Conservation (phyloP, 345 rosid genomes). For the Odontarrhena argentea region DNA sequence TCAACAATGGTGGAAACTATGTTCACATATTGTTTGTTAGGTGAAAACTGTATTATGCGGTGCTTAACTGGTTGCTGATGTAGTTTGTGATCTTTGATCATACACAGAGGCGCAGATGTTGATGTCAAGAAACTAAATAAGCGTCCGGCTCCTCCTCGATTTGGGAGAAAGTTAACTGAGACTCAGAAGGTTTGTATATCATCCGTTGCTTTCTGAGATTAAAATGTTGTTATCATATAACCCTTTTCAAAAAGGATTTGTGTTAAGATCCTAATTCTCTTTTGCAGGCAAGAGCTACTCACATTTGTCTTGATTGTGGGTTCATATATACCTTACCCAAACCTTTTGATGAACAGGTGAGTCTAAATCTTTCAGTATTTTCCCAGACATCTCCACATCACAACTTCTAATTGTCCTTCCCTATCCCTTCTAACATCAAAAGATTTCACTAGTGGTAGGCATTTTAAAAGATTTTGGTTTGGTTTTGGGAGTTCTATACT, state of each 20-base stretch:
- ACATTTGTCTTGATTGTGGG: conserved; percentile 96
- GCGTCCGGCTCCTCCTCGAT: conserved; percentile 97
- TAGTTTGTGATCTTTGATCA: conserved; percentile 14
- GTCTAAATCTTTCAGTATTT: conserved; percentile 19
- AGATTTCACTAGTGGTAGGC: too few relatives aligned
- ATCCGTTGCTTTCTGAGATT: conserved; percentile 1
- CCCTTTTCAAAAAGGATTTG: neutral
- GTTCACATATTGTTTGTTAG: too few relatives aligned
- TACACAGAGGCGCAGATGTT: conserved; percentile 76
- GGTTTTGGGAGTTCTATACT: too few relatives aligned
- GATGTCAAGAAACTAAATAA: conserved; percentile 85
- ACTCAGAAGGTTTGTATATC: conserved; percentile 74
- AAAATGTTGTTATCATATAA: neutral
- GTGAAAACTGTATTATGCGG: neutral
- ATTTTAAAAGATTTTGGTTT: too few relatives aligned
- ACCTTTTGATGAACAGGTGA: conserved; percentile 86
- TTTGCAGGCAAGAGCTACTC: conserved; percentile 85
- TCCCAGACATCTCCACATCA: conserved; percentile 2
- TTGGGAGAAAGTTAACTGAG: conserved; percentile 89
- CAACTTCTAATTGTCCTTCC: conserved; percentile 7
- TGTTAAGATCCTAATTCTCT: conserved; percentile 6
- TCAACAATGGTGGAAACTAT: too few relatives aligned
- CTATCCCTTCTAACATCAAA: neutral
- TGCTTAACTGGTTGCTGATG: conserved; percentile 17
- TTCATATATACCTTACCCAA: conserved; percentile 75